These are phyloP conservation scores for Hortaea sp. DNA, from an alignment of 2,329 filamentous ascomycete species.

Conservation along the genomic window DNA sequence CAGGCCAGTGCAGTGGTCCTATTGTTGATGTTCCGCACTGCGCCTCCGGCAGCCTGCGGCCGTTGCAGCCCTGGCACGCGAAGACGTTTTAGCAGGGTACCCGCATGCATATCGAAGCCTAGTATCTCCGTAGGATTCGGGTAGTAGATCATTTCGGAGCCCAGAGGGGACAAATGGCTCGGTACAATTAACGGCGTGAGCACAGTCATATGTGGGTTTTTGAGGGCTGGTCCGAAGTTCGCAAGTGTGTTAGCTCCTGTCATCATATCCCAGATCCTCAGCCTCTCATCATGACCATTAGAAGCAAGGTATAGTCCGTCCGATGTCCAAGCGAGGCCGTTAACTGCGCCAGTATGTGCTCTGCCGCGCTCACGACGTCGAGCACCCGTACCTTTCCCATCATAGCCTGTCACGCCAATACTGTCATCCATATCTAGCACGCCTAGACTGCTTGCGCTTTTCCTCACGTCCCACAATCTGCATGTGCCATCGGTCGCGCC, in stretches of 20 bases:
- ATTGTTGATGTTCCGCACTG: conserved; percentile 28
- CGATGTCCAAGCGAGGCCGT: conserved; percentile 75
- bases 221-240: conserved; percentile 73
- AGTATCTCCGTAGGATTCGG: conserved; percentile 68
- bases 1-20: conserved; percentile 68
- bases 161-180: conserved; percentile 43
- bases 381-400: conserved; percentile 35
- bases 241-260: conserved; percentile 79
- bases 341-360: conserved; percentile 74
- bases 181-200: conserved; percentile 47
- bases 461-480: conserved; percentile 78
- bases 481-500: conserved; percentile 77
- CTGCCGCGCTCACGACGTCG: conserved; percentile 31
- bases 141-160: conserved; percentile 63
- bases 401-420: conserved; percentile 49
- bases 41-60: conserved; percentile 3
- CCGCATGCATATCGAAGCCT: conserved; percentile 69
- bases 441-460: conserved; percentile 65
- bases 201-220: conserved; percentile 47
- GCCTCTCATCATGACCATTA: conserved; percentile 70
- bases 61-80: conserved; percentile 44
- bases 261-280: conserved; percentile 76
- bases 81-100: conserved; percentile 60
- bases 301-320: conserved; percentile 68
- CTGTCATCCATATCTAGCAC: conserved; percentile 77